These are phyloP conservation scores for Pichia sp. DNA, from an alignment of 1,139 yeast species.

Conservation along the genomic window DNA sequence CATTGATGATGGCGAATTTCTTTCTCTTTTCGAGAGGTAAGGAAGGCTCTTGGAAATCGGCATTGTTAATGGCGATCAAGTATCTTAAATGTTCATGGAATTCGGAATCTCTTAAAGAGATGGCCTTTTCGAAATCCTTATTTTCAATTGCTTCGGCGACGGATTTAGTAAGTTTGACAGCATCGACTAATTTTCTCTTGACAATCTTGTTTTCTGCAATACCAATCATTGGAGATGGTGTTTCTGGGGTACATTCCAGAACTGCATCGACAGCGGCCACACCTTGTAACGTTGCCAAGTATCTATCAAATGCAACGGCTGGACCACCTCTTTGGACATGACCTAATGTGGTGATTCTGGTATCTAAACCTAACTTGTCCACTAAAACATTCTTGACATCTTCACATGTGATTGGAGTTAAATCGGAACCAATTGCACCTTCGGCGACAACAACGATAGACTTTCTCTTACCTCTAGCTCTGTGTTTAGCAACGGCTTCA, in stretches of 20 bases:
- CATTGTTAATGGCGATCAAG: conserved; percentile 62
- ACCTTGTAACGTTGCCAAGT: conserved; percentile 77
- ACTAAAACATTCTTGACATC: conserved; percentile 70
- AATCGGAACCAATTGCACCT: conserved; percentile 71
- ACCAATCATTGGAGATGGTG: conserved; percentile 78
- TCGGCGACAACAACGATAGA: conserved; percentile 82
- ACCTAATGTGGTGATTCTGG: conserved; percentile 76
- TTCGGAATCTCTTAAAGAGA: conserved; percentile 61
- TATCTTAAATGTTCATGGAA: conserved; percentile 66
- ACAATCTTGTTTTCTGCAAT: conserved; percentile 70
- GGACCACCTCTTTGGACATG: conserved; percentile 89
- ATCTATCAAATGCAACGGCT: conserved; percentile 77
- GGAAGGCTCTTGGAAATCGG: conserved; percentile 52
- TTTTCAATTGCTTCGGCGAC: conserved; percentile 53
- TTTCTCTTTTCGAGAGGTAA: conserved; percentile 57
- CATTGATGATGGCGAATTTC: conserved; percentile 69
- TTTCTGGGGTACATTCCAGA: conserved; percentile 63
- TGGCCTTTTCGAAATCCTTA: conserved; percentile 31
- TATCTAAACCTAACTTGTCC: conserved; percentile 65
- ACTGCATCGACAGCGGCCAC: conserved; percentile 83
- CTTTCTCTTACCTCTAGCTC: conserved; percentile 71
- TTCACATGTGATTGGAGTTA: conserved; percentile 62
- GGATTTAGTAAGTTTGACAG: conserved; percentile 64
- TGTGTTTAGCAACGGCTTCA: conserved; percentile 62
- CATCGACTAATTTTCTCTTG: conserved; percentile 67